Conservation (phyloP, 306 rosid genomes). For the Quillaja saponaria region DNA sequence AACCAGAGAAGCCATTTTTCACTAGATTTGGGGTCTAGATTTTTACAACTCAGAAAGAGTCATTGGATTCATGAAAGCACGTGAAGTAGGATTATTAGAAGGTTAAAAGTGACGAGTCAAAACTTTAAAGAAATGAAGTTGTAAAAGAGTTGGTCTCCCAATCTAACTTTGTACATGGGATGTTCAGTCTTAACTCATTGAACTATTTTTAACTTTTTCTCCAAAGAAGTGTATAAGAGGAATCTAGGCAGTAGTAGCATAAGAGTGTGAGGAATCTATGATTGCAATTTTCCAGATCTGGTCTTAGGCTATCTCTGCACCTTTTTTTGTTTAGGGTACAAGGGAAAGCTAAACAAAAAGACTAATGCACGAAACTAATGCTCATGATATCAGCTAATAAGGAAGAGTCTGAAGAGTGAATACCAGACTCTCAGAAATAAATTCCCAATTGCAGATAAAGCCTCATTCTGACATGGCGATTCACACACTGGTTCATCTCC, state of each 20-base stretch:
- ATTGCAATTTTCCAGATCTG: conserved; percentile 50
- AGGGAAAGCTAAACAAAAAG: no score
- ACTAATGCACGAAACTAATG: no score
- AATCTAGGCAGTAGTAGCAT: conserved; percentile 40
- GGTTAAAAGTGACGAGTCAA: conserved; percentile 52
- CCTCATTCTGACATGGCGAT: no score
- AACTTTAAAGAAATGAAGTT: conserved; percentile 21
- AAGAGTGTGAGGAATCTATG: conserved; percentile 38
- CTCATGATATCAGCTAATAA: no score
- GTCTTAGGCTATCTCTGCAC: no score
- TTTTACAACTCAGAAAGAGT: conserved; percentile 28
- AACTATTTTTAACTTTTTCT: conserved; percentile 25
- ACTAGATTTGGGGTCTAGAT: conserved; percentile 59
- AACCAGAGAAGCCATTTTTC: conserved; percentile 39
- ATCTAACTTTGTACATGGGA: conserved; percentile 34
- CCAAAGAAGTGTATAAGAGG: conserved; percentile 33
- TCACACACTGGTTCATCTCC: no score
- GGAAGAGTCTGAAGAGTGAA: no score
- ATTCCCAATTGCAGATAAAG: no score
- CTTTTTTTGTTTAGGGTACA: no score
- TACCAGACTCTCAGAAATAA: no score
- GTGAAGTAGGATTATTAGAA: conserved; percentile 33
- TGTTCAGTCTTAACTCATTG: not conserved
- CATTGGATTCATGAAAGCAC: conserved; percentile 44
- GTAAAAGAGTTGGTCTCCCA: conserved; percentile 38